A percentile compares a stretch with the other conserved stretches of the same genome.
Conservation (phyloP, 768 basidiomycete species). For the Boletus insuetus region DNA sequence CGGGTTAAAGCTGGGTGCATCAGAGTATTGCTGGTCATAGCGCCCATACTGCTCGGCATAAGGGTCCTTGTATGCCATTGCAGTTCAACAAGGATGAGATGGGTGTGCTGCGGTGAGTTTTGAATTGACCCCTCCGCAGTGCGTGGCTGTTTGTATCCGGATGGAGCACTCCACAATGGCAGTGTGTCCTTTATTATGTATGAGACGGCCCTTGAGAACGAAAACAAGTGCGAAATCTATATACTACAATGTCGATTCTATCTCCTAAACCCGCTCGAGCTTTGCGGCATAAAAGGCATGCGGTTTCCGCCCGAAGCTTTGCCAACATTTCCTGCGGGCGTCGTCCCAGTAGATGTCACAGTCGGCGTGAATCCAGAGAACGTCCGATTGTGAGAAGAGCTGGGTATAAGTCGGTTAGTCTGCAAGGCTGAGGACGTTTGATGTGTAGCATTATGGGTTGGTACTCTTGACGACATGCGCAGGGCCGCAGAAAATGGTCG, state of each 20-base stretch:
- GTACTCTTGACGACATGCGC: slow-evolving; percentile 27
- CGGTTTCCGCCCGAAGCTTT: slow-evolving; percentile 43
- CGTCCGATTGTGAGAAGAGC: slow-evolving; percentile 23
- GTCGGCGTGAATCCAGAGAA: slow-evolving; percentile 14
- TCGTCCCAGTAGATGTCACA: slow-evolving; percentile 25
- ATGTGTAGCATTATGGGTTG: slow-evolving; percentile 11
- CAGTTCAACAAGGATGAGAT: background rate
- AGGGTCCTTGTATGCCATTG: slow-evolving; percentile 56
- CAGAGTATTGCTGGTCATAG: slow-evolving; percentile 33
- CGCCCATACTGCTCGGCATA: slow-evolving; percentile 39
- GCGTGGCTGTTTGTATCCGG: slow-evolving; percentile 2
- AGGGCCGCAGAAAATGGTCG: slow-evolving; percentile 24
- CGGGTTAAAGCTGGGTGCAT: slow-evolving; percentile 42
- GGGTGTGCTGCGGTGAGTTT: slow-evolving; percentile 22
- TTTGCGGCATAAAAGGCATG: slow-evolving; percentile 49
- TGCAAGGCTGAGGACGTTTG: slow-evolving; percentile 10
- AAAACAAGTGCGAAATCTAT: background rate
- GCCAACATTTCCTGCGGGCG: background rate
- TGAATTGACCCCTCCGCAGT: slow-evolving; percentile 3
- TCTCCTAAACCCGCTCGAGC: slow-evolving; percentile 32
- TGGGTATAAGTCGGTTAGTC: slow-evolving; percentile 34
- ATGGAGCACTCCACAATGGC: background rate
- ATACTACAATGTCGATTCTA: background rate
- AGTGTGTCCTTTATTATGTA: background rate
- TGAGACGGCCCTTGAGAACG: background rate